Evolutionary conservation across 495 filamentous ascomycete species (phyloP), one percentile per base, ranked within the genome.

Genomic region (Aspergillus heteromorphus): DNA sequence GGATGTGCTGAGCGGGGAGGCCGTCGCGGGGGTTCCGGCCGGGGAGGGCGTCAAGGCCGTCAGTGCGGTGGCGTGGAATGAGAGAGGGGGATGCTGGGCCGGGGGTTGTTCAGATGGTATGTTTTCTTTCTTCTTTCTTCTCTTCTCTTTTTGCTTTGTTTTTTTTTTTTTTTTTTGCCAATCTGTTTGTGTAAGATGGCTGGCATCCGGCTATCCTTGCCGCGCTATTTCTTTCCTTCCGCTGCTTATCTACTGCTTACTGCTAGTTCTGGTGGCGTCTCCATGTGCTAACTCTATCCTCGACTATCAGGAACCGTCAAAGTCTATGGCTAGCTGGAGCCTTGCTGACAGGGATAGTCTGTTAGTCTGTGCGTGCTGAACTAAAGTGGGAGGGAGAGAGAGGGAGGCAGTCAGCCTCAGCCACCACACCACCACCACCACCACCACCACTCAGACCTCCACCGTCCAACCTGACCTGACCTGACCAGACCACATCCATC

Each of bases 1-100:
- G 90, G 92, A 96, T 79, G 65, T 95, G n/a, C 60, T 96, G 47
- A 87, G 76, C 36, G 92, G 91, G 1, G 82, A 84, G 49, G 62
- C 87, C 36, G 74, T 86, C 49, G 77, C 82, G 20, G 80, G 73
- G 49, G 61, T 91, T 41, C 65, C 76, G 36, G 83, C 67, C 80
- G 64, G 83, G 42, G 80, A 67, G 71, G 78, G 74, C 56, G 82
- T 70, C 20, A 84, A 78, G 63, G 81, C 72, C 6, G 79, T 81
- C 10, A 86, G 79, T 53, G 71, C 74, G 66, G 80, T 95, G 49
- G 84, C 88, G 14, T 93, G 88, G 84, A 87, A 86, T 61, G 79
- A 86, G 51, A 73, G 73, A 30, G 84, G 83, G 8, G 84, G 79
- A 54, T 82, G 84, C 56, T 85, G 82, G 82, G 81, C 75, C 14